Percentiles rank a stretch among this genome's conserved stretches.
These are phyloP conservation scores for Dittrichia graveolens DNA, from an alignment of 129 eudicot species.

Conservation along the genomic window DNA sequence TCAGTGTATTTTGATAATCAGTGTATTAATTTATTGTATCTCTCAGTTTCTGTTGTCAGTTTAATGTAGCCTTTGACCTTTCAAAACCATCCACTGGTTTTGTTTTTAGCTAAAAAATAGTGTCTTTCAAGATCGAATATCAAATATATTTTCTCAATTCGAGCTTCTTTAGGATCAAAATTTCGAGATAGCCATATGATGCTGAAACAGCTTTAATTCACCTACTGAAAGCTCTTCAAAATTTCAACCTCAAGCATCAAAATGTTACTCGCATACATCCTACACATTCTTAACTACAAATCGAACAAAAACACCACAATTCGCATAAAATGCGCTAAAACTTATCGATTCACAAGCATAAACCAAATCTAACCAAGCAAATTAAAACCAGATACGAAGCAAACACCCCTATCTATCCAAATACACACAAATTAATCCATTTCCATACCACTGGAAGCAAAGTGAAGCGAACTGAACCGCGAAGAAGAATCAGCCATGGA, in stretches of 20 bases:
- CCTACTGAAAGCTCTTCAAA: neutral
- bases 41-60: neutral
- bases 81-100: neutral
- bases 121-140: neutral
- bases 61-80: neutral
- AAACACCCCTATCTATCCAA: neutral
- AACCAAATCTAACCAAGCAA: slow-evolving; percentile 17
- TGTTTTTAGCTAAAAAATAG: slow-evolving; percentile 3
- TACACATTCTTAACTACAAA: slow-evolving; percentile 1
- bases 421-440: slow-evolving; percentile 5
- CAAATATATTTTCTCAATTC: slow-evolving; percentile 7
- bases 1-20: too few species aligned
- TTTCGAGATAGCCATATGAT: neutral
- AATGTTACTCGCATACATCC: neutral
- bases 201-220: slow-evolving; percentile 4
- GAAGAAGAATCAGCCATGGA: slow-evolving; percentile 32
- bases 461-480: slow-evolving; percentile 44
- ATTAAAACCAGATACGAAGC: slow-evolving; percentile 2
- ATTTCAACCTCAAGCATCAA: neutral
- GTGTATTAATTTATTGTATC: neutral
- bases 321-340: neutral
- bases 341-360: neutral
- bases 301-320: neutral
- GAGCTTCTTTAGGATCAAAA: neutral
- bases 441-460: slow-evolving; percentile 49